phyloP scores from a whole-genome alignment of 495 filamentous ascomycete species.

The Talaromyces adpressus region DNA sequence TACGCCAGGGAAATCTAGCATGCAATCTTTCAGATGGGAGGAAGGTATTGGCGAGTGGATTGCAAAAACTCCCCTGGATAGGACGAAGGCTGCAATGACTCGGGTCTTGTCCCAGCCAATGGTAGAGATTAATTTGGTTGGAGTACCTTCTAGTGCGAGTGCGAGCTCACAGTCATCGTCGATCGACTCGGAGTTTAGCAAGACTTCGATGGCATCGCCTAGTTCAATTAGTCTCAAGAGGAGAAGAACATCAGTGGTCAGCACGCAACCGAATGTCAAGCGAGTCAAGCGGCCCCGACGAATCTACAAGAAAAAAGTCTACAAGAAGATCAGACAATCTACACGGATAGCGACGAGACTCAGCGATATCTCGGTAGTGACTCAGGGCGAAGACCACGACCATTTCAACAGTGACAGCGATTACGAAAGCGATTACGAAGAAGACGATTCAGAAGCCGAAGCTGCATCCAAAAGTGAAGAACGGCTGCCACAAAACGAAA shows the following conservation, averaged over 20 bases:
- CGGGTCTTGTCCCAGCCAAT: slow-evolving; percentile 1
- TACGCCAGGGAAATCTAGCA: slow-evolving; percentile 4
- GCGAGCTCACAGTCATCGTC: slow-evolving; percentile 15
- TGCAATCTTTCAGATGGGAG: slow-evolving; percentile 45
- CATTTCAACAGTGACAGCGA: background rate
- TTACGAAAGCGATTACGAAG: background rate
- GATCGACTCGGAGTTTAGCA: slow-evolving; percentile 17
- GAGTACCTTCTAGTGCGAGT: slow-evolving; percentile 18
- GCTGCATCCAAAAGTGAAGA: background rate
- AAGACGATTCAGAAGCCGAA: background rate
- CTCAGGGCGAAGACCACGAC: background rate
- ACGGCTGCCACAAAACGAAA: background rate
- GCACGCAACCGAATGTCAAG: background rate
- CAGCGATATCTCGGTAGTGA: background rate
- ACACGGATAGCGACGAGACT: background rate
- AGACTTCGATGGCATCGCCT: slow-evolving; percentile 23
- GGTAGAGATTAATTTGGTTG: slow-evolving; percentile 11
- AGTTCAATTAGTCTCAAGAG: background rate
- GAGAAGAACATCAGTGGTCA: background rate
- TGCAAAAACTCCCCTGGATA: slow-evolving; percentile 31
- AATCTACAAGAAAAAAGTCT: background rate
- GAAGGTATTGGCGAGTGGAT: slow-evolving; percentile 51
- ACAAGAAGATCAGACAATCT: background rate
- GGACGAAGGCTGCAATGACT: slow-evolving; percentile 15
- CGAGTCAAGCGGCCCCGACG: background rate